A percentile compares a stretch with the other conserved stretches of the same genome.
Conservation (phyloP, 2,329 filamentous ascomycete species). For the Trichoderma afroharzianum region DNA sequence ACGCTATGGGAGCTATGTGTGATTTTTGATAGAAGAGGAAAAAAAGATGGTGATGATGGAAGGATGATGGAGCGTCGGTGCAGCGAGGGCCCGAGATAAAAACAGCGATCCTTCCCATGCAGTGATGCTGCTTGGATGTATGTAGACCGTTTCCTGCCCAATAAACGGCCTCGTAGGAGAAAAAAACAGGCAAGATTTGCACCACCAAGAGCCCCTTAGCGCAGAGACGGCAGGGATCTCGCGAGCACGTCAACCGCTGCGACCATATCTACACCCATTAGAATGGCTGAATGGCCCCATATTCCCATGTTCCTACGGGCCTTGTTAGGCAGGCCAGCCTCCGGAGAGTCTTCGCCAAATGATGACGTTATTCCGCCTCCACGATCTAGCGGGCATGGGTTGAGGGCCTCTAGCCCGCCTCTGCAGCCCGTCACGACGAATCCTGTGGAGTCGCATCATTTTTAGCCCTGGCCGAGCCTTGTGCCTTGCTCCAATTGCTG, state of each 20-base stretch:
- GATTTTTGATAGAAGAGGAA: neutral
- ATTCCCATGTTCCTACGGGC: neutral
- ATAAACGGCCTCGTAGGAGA: neutral
- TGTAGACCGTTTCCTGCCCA: neutral
- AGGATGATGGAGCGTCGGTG: neutral
- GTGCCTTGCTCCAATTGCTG: neutral
- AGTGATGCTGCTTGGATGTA: neutral
- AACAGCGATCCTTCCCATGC: neutral
- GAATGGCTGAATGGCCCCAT: neutral
- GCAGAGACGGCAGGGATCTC: neutral
- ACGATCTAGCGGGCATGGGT: slow-evolving; percentile 10
- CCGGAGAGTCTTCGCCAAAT: neutral
- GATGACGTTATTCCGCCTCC: slow-evolving; percentile 17
- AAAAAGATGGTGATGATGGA: neutral
- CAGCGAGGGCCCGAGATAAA: slow-evolving; percentile 16
- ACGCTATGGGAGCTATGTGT: neutral
- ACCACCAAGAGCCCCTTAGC: neutral
- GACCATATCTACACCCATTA: neutral
- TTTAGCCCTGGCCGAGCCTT: neutral
- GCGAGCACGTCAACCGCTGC: slow-evolving; percentile 7
- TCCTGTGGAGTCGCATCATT: slow-evolving; percentile 5
- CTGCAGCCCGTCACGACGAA: slow-evolving; percentile 1
- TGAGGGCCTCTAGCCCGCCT: slow-evolving; percentile 1
- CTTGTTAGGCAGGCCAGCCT: neutral
- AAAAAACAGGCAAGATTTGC: slow-evolving; percentile 4